These are phyloP conservation scores for Pleurotus eryngii DNA, from an alignment of 768 basidiomycete species.

Conservation along the genomic window DNA sequence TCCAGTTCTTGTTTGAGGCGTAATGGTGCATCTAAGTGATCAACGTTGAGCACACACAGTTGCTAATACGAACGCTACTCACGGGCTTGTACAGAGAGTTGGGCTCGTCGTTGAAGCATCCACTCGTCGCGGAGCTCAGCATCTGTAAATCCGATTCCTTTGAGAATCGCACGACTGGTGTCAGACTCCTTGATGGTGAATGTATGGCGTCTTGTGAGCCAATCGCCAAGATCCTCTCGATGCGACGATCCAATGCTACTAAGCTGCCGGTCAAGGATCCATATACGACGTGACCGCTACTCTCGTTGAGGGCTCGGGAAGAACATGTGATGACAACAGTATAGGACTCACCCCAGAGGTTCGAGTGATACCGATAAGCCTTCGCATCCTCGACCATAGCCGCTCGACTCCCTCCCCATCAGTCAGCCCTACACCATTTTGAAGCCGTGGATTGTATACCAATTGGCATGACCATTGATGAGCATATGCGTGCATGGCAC, in stretches of 20 bases:
- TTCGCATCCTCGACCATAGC: conserved; percentile 25
- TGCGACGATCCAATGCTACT: conserved; percentile 21
- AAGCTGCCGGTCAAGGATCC: conserved; percentile 32
- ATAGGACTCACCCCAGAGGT: conserved; percentile 8
- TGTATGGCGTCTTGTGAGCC: conserved; percentile 22
- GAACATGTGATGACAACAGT: too few species aligned
- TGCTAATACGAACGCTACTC: conserved; percentile 12
- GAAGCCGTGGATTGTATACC: conserved; percentile 27
- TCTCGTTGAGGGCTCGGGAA: background rate
- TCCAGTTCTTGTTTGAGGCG: conserved; percentile 31
- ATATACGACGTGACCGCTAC: conserved; percentile 24
- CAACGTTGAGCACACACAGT: background rate
- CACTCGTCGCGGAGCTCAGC: conserved; percentile 29
- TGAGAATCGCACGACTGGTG: background rate
- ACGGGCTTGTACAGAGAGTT: conserved; percentile 26
- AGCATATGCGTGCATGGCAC: conserved; percentile 32
- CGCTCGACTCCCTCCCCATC: conserved; percentile 34
- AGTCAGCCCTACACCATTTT: conserved; percentile 25
- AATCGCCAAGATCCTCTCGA: conserved; percentile 27
- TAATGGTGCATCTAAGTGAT: conserved; percentile 23
- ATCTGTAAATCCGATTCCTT: too few species aligned
- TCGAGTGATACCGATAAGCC: conserved; percentile 16
- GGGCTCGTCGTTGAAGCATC: conserved; percentile 25
- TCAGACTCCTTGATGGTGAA: conserved; percentile 13
- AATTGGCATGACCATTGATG: conserved; percentile 34